Percentiles rank a stretch among this genome's conserved stretches.
These are phyloP conservation scores for Sporothrix schenckii DNA, from an alignment of 2,329 filamentous ascomycete genomes.

Conservation along the genomic window DNA sequence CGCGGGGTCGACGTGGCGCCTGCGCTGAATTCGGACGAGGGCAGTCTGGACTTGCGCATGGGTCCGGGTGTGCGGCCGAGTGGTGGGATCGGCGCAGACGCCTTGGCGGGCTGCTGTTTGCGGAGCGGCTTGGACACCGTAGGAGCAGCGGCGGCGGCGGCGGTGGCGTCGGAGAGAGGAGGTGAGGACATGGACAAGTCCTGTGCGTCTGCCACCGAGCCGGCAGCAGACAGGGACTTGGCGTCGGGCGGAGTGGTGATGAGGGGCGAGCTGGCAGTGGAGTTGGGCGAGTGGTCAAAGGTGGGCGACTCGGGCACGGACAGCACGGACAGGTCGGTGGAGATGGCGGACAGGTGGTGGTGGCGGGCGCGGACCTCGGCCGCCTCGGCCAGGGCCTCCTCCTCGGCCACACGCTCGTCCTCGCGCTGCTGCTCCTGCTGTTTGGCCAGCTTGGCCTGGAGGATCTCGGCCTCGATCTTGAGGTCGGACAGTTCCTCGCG, in stretches of 20 bases:
- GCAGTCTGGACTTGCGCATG: slow-evolving; percentile 56
- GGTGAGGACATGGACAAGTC: slow-evolving; percentile 94
- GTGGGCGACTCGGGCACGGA: slow-evolving; percentile 69
- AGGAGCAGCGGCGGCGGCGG: slow-evolving; percentile 69
- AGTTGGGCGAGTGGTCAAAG: slow-evolving; percentile 76
- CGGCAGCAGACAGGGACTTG: slow-evolving; percentile 64
- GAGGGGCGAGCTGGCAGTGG: slow-evolving; percentile 89
- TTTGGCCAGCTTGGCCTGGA: slow-evolving; percentile 82
- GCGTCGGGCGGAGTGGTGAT: slow-evolving; percentile 79
- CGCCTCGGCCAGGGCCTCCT: slow-evolving; percentile 20
- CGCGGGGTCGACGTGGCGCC: slow-evolving; percentile 55
- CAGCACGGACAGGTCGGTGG: slow-evolving; percentile 63
- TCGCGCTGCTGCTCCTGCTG: slow-evolving; percentile 55
- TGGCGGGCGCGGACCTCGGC: slow-evolving; percentile 18
- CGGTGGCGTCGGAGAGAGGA: slow-evolving; percentile 84
- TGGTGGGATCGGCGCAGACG: slow-evolving; percentile 39
- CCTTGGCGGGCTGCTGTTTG: slow-evolving; percentile 54
- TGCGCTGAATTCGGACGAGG: slow-evolving; percentile 52
- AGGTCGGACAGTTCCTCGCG: slow-evolving; percentile 90
- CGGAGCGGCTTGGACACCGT: slow-evolving; percentile 62
- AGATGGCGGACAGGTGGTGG: slow-evolving; percentile 61
- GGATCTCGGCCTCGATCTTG: slow-evolving; percentile 91
- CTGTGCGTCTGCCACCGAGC: slow-evolving; percentile 57
- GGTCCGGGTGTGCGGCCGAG: slow-evolving; percentile 47
- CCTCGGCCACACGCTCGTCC: slow-evolving; percentile 31